A percentile compares a stretch with the other conserved stretches of the same genome.
phyloP scores from a whole-genome alignment of 768 basidiomycete species.

The Phaeolepiota aurea region DNA sequence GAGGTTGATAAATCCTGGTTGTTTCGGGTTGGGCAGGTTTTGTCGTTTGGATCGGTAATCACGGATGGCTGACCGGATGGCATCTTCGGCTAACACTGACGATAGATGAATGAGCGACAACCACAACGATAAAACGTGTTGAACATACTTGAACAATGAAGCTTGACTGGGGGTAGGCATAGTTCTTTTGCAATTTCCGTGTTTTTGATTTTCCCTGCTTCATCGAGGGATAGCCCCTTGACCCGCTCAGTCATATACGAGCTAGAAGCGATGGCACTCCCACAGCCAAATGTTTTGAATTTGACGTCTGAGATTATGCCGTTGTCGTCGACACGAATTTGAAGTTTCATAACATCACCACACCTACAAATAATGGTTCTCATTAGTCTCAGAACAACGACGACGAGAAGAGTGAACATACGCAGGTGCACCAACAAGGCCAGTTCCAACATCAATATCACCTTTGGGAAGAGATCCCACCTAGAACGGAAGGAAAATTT shows the following conservation, averaged over 20 bases:
- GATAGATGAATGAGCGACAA: constrained; percentile 17
- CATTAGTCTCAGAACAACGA: constrained; percentile 20
- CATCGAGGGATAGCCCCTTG: constrained; percentile 87
- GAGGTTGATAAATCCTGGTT: constrained; percentile 65
- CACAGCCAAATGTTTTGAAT: constrained; percentile 99
- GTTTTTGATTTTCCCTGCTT: constrained; percentile 95
- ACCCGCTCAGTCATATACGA: constrained; percentile 99
- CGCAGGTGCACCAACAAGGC: constrained; percentile 97
- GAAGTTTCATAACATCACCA: constrained; percentile 99
- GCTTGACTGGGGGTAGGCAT: constrained; percentile 91
- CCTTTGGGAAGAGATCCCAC: constrained; percentile 94
- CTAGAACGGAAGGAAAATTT: constrained; percentile 31
- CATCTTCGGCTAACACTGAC: constrained; percentile 93
- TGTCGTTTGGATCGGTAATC: constrained; percentile 86
- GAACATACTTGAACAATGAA: constrained; percentile 83
- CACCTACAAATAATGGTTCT: constrained; percentile 42
- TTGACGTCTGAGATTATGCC: constrained; percentile 97
- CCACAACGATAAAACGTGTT: constrained; percentile 3
- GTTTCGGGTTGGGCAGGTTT: constrained; percentile 37
- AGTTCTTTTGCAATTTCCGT: constrained; percentile 99
- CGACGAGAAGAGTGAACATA: constrained; percentile 30
- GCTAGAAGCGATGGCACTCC: constrained; percentile 94
- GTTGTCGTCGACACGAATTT: constrained; percentile 92
- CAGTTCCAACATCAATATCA: constrained; percentile 90
- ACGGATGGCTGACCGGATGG: constrained; percentile 96